Conservation (phyloP, 2,329 filamentous ascomycete species). For the Dactylellina drechsleri region DNA sequence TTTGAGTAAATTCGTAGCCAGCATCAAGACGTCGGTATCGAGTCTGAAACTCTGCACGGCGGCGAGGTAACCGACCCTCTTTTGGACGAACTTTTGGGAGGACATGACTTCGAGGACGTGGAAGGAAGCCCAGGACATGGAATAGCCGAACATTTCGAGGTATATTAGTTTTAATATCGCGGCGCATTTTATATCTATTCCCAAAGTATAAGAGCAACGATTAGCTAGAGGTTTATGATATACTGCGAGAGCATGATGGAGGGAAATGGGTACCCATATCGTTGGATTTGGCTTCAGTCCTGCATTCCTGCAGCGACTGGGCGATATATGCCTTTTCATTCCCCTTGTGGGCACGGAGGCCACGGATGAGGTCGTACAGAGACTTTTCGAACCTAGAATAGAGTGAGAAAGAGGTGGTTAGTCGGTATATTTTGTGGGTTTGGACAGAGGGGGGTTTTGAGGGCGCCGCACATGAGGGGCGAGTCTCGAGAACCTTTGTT, state of each 20-base stretch:
- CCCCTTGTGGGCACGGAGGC: constrained; percentile 93
- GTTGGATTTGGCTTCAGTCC: constrained; percentile 86
- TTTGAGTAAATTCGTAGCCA: constrained; percentile 95
- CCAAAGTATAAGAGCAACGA: constrained; percentile 1
- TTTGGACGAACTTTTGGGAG: constrained; percentile 91
- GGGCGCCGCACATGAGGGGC: constrained; percentile 42
- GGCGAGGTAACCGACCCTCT: constrained; percentile 91
- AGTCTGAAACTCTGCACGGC: constrained; percentile 95
- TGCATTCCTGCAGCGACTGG: constrained; percentile 92
- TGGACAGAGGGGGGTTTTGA: background rate
- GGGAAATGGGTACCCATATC: constrained; percentile 76
- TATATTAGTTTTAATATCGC: constrained; percentile 96
- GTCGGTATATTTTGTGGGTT: background rate
- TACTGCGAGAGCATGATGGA: no score
- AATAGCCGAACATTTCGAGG: constrained; percentile 97
- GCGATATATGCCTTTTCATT: constrained; percentile 95
- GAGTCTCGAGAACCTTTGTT: constrained; percentile 47
- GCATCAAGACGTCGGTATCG: constrained; percentile 96
- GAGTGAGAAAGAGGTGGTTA: constrained; percentile 1
- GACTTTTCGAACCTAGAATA: constrained; percentile 95
- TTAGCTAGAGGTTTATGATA: no score
- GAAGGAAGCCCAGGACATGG: constrained; percentile 99
- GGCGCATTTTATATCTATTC: constrained; percentile 88
- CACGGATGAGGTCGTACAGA: constrained; percentile 96
- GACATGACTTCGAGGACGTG: constrained; percentile 99